Percentiles rank a stretch among this genome's conserved stretches.
These are phyloP conservation scores for Anastatica hierochuntica DNA, from an alignment of 345 rosid species.

Conservation along the genomic window DNA sequence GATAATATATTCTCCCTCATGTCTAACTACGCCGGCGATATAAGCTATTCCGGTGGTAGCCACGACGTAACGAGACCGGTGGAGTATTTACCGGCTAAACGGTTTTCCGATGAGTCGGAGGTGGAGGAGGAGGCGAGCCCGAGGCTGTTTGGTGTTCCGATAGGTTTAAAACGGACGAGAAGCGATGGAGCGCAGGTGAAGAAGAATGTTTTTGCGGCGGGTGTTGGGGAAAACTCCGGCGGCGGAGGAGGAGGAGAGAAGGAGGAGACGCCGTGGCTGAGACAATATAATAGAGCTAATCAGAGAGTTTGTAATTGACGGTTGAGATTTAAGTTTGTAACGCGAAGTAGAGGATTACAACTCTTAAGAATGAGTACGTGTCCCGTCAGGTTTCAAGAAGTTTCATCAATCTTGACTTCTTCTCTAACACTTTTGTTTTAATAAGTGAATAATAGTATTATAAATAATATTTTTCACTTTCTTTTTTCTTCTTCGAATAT, in stretches of 20 bases:
- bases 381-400: constrained; percentile 19
- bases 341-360: constrained; percentile 11
- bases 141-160: constrained; percentile 62
- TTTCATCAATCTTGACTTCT: constrained; percentile 22
- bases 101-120: constrained; percentile 8
- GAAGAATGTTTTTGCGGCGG: constrained; percentile 20
- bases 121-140: constrained; percentile 28
- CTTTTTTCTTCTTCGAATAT: neutral
- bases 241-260: constrained; percentile 10
- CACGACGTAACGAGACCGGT: no score
- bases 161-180: constrained; percentile 50
- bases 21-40: constrained; percentile 34
- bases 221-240: constrained; percentile 32
- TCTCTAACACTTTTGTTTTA: neutral
- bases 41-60: no score
- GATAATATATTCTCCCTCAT: constrained; percentile 43
- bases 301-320: constrained; percentile 40
- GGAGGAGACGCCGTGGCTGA: constrained; percentile 38
- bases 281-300: constrained; percentile 28
- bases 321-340: neutral
- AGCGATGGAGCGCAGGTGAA: constrained; percentile 14
- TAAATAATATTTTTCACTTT: neutral
- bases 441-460: neutral
- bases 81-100: constrained; percentile 31
- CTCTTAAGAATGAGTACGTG: constrained; percentile 11